Evolutionary conservation across 495 filamentous ascomycete genomes (phyloP), one percentile per base, ranked within the genome.

Genomic region (Tuber magnatum): DNA sequence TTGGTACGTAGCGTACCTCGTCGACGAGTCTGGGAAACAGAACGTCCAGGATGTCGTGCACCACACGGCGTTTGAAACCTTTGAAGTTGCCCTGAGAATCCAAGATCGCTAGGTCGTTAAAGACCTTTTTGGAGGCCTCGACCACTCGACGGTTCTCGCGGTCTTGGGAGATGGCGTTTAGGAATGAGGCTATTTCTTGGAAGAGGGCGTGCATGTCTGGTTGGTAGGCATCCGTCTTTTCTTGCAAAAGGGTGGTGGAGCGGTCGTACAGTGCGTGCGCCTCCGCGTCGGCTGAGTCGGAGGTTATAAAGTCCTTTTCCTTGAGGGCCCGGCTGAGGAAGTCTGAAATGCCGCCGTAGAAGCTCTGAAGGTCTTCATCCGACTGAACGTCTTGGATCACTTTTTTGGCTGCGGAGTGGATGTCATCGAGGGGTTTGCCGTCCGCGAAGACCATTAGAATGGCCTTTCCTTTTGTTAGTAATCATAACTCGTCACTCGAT

Each of bases 141-240:
- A 78, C 46, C 8, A 82, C 51, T 41, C 81, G 71, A 44, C 43
- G 68, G 51, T 81, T 80, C 51, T 75, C 80, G 12, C 70, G 39
- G 51, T 82, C 81, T 48, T 82, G 78, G 20, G 48, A 24, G 14
- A 82, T 82, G n/a, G 78, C 81, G 39, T 80, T 74, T 4, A 75
- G 32, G 24, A 78, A 82, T 20, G 48, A 46, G 28, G 74, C 68
- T 28, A 78, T 18, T 68, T 82, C 80, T 0, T 80, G 69, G 22
- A 82, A 82, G n/a, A 82, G 78, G 16, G 56, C 72, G 51, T 80
- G 73, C 12, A 82, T 81, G 38, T 82, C 80, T n/a, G 80, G 75
- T 7, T 74, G 69, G 40, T 82, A 82, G 44, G 39, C 80, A 43
- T 74, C 78, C 22, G 69, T 56, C 56, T 78, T 82, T 22, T 72